Evolutionary conservation across 192 early-diverging fungal species (phyloP).

Genomic region (Backusella tuberculispora): DNA sequence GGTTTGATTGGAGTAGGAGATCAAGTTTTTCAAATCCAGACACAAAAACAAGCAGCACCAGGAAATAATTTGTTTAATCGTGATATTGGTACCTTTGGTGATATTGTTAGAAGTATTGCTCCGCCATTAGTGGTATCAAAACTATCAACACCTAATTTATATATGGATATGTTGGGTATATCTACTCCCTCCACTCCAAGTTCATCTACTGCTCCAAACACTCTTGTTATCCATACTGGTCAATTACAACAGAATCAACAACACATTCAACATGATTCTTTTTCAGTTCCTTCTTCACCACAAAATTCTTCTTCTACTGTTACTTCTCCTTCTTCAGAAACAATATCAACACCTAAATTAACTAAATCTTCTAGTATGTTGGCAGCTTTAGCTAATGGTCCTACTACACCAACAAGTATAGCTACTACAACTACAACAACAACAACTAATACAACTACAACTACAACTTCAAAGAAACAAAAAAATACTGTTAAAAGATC

Average conservation of each 20-base stretch:
- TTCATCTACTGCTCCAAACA: background rate
- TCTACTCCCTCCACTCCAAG: background rate
- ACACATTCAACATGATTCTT: background rate
- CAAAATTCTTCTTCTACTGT: background rate
- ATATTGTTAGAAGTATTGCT: conserved; percentile 29
- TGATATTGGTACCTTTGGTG: conserved; percentile 25
- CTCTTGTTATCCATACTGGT: too few relatives aligned
- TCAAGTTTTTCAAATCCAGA: conserved; percentile 16
- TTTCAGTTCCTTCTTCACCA: conserved; percentile 6
- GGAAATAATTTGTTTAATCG: conserved; percentile 28
- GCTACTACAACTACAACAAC: background rate
- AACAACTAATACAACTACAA: background rate
- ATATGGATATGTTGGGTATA: conserved; percentile 21
- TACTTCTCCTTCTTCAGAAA: background rate
- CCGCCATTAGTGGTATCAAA: conserved; percentile 33
- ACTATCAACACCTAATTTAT: conserved; percentile 37
- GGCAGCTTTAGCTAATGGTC: conserved; percentile 1
- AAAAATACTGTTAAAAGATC: background rate
- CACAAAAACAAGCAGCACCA: conserved; percentile 29
- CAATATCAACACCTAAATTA: background rate
- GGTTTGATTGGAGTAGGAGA: conserved; percentile 17
- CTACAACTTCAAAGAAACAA: background rate
- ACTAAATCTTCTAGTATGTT: conserved; percentile 14
- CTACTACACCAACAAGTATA: background rate
- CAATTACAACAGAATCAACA: background rate